A percentile compares a stretch with the other conserved stretches of the same genome.
Evolutionary conservation across 257 asterid species (phyloP).

Genomic region (Echites panduratus): DNA sequence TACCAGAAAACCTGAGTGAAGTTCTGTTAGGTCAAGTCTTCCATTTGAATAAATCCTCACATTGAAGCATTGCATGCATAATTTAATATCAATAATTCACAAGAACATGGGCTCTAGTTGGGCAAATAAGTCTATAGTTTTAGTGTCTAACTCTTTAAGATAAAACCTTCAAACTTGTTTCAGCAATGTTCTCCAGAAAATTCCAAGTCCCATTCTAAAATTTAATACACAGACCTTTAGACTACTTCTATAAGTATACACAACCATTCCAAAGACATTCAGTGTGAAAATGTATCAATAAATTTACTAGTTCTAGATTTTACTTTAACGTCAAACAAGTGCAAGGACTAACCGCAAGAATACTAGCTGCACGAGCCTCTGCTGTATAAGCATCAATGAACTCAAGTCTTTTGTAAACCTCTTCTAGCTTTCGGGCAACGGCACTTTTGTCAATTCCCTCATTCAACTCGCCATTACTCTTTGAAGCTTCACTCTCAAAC

Average conservation of each 20-base stretch:
- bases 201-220: neutral
- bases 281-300: neutral
- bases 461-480: slow-evolving; percentile 36
- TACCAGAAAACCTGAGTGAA: neutral
- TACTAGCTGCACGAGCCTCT: slow-evolving; percentile 97
- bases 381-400: slow-evolving; percentile 94
- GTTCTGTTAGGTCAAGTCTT: neutral
- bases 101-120: neutral
- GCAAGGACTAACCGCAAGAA: slow-evolving; percentile 80
- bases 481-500: slow-evolving; percentile 48
- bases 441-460: slow-evolving; percentile 50
- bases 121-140: neutral
- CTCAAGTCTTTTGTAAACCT: slow-evolving; percentile 88
- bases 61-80: neutral
- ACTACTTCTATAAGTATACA: neutral
- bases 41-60: neutral
- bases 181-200: neutral
- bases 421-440: slow-evolving; percentile 63
- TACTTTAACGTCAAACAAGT: neutral
- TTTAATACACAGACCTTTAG: neutral
- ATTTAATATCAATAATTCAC: neutral
- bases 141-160: neutral
- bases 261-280: neutral
- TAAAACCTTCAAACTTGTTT: neutral
- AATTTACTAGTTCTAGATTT: neutral